Conservation (phyloP, 2,329 filamentous ascomycete genomes). For the Trichoderma semiorbis region DNA sequence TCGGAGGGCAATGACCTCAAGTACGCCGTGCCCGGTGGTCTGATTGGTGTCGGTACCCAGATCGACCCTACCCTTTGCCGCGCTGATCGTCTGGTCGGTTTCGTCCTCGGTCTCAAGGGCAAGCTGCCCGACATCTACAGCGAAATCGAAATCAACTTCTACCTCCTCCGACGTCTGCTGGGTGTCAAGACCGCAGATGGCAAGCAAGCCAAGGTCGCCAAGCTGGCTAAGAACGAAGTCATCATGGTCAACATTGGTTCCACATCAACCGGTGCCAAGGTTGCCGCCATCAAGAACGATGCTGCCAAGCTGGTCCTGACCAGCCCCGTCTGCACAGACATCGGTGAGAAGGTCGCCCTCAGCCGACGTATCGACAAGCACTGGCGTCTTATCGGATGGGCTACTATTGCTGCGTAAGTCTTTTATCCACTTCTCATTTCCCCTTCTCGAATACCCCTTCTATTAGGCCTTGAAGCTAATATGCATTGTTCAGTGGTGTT, state of each 20-base stretch:
- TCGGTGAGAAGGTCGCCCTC: conserved; percentile 96
- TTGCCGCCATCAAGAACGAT: conserved; percentile 95
- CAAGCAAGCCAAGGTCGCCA: conserved; percentile 99
- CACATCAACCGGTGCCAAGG: conserved; percentile 95
- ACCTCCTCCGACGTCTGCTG: conserved; percentile 86
- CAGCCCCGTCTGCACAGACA: conserved; percentile 91
- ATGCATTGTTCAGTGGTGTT: conserved; percentile 44
- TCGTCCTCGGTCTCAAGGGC: conserved; percentile 93
- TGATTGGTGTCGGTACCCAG: conserved; percentile 96
- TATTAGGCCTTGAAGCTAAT: conserved; percentile 17
- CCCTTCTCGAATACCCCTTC: not conserved
- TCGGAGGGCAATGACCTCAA: conserved; percentile 98
- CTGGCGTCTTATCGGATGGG: conserved; percentile 94
- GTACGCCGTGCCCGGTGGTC: conserved; percentile 93
- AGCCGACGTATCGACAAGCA: conserved; percentile 98
- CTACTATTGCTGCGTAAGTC: conserved; percentile 68
- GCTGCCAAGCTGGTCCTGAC: conserved; percentile 92
- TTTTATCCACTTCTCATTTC: not conserved
- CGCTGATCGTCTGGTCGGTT: conserved; percentile 97
- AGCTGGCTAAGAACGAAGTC: conserved; percentile 96
- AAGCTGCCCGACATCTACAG: conserved; percentile 95
- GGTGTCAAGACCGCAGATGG: conserved; percentile 97
- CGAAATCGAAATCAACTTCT: conserved; percentile 99
- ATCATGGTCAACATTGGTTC: conserved; percentile 99
- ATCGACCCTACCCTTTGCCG: conserved; percentile 97